Conservation (phyloP, 2,329 filamentous ascomycete genomes). For the Ceratocystis papillata region DNA sequence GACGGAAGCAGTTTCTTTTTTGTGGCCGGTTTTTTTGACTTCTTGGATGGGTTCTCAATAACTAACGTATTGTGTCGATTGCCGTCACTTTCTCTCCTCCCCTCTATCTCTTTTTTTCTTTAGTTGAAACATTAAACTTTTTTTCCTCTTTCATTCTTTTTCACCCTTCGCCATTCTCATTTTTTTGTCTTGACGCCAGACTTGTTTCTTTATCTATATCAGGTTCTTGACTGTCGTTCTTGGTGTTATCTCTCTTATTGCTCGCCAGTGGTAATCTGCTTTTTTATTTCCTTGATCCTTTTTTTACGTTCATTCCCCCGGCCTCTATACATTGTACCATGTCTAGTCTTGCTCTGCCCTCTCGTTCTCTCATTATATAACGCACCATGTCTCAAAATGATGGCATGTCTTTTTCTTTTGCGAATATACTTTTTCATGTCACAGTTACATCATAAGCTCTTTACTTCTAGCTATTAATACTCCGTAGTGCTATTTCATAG, state of each 20-base stretch:
- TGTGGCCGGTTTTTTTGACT: neutral
- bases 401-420: neutral
- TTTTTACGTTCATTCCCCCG: constrained; percentile 12
- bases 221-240: constrained; percentile 2
- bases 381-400: constrained; percentile 13
- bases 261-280: too few species aligned
- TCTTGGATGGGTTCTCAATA: constrained; percentile 5
- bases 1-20: neutral
- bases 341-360: neutral
- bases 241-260: constrained; percentile 9
- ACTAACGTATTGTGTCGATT: too few species aligned
- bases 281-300: neutral
- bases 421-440: constrained; percentile 9
- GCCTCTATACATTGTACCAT: neutral
- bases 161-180: constrained; percentile 16
- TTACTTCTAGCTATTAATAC: neutral
- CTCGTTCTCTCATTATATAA: constrained; percentile 5
- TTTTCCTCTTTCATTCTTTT: constrained; percentile 22
- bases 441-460: neutral
- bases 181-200: neutral
- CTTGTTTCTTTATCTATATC: too few species aligned
- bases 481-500: neutral
- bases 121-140: constrained; percentile 14
- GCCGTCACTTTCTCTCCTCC: constrained; percentile 11
- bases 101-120: constrained; percentile 20